Evolutionary conservation across 257 asterid genomes (phyloP).

Genomic region (Echites panduratus): DNA sequence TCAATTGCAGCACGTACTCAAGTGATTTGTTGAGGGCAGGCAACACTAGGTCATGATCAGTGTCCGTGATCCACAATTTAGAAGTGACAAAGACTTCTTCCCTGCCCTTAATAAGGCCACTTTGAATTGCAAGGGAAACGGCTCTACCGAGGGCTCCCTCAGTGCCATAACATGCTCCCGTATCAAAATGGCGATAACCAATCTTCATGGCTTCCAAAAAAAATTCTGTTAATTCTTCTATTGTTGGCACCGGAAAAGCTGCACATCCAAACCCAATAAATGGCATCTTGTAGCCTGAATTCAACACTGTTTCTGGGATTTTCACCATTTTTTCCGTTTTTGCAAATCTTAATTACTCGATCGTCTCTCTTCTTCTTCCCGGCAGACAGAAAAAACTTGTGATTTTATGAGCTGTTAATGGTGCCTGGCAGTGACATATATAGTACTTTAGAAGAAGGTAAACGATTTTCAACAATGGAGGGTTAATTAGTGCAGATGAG

Average conservation of each 20-base stretch:
- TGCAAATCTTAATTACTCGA: too few relatives aligned
- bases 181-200: constrained; percentile 51
- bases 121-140: constrained; percentile 24
- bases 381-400: too few relatives aligned
- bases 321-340: too few relatives aligned
- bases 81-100: constrained; percentile 38
- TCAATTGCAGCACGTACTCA: constrained; percentile 16
- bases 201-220: constrained; percentile 28
- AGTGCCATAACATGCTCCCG: constrained; percentile 30
- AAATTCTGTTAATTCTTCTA: constrained; percentile 22
- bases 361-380: too few relatives aligned
- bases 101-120: constrained; percentile 28
- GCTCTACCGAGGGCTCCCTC: constrained; percentile 40
- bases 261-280: constrained; percentile 31
- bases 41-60: constrained; percentile 32
- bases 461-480: too few relatives aligned
- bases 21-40: constrained; percentile 37
- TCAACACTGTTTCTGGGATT: constrained; percentile 25
- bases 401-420: too few relatives aligned
- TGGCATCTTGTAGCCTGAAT: constrained; percentile 39
- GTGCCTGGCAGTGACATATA: too few relatives aligned
- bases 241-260: constrained; percentile 21
- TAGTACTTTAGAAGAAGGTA: too few relatives aligned
- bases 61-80: constrained; percentile 24
- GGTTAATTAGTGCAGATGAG: too few relatives aligned